Evolutionary conservation across 129 eudicot species (phyloP).

Genomic region (Deinandra increscens): DNA sequence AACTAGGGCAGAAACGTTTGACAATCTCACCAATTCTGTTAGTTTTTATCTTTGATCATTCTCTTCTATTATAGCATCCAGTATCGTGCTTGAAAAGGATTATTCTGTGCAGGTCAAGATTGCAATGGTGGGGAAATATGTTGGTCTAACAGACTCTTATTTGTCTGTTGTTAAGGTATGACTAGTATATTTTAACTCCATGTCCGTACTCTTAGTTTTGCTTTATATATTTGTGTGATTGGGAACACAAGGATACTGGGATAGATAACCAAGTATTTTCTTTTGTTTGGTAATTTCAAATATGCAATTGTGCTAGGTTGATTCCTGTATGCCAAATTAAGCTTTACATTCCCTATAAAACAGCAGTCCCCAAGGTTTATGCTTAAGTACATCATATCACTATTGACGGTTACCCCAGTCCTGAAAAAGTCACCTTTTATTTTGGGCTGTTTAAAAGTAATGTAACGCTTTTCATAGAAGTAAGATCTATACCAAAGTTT

Average conservation of each 20-base stretch:
- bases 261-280: neutral
- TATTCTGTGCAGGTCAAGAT: conserved; percentile 66
- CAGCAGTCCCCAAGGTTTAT: neutral
- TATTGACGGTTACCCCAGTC: neutral
- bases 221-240: neutral
- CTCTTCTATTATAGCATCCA: neutral
- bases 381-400: neutral
- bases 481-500: neutral
- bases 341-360: neutral
- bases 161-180: conserved; percentile 91
- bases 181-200: conserved; percentile 3
- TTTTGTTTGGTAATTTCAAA: conserved; percentile 12
- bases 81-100: conserved; percentile 17
- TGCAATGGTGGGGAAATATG: conserved; percentile 99
- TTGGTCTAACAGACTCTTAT: conserved; percentile 89
- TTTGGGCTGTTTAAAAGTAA: neutral
- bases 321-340: neutral
- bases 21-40: conserved; percentile 75
- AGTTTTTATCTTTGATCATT: conserved; percentile 34
- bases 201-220: no score
- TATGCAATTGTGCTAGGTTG: neutral
- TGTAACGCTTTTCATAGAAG: neutral
- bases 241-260: neutral
- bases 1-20: conserved; percentile 80
- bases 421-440: neutral